phyloP scores from a whole-genome alignment of 1,139 yeast species.

The Nakaseomyces uthaithaninus region DNA sequence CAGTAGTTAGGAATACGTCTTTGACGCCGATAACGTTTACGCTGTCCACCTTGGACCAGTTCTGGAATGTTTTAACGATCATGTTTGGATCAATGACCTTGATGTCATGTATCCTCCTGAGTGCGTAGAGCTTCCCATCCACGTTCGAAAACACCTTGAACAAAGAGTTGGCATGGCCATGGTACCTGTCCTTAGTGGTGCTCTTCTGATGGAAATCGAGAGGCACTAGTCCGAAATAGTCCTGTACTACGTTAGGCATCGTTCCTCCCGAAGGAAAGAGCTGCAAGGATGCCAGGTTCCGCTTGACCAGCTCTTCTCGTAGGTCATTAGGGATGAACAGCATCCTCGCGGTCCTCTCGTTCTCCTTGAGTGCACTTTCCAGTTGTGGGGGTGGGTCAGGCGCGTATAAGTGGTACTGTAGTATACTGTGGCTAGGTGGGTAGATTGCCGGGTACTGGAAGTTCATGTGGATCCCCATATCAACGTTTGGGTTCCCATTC shows the following conservation, averaged over 20 bases:
- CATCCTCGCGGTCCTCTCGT: conserved; percentile 60
- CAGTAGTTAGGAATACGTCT: conserved; percentile 82
- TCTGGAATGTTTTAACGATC: conserved; percentile 39
- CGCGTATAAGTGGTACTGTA: conserved; percentile 83
- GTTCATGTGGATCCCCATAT: conserved; percentile 7
- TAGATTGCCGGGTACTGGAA: conserved; percentile 27
- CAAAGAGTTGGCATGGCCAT: conserved; percentile 50
- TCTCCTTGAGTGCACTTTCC: conserved; percentile 49
- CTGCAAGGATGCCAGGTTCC: conserved; percentile 76
- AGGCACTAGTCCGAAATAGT: conserved; percentile 81
- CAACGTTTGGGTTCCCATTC: conserved; percentile 1
- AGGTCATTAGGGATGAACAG: conserved; percentile 67
- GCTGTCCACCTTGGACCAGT: conserved; percentile 44
- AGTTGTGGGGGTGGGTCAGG: conserved; percentile 79
- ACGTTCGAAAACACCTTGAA: conserved; percentile 73
- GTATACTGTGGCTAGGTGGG: conserved; percentile 37
- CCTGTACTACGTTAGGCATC: conserved; percentile 48
- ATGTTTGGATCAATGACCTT: conserved; percentile 51
- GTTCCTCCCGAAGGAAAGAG: conserved; percentile 34
- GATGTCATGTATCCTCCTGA: conserved; percentile 65
- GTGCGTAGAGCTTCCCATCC: conserved; percentile 71
- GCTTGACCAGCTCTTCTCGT: conserved; percentile 62
- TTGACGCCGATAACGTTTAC: conserved; percentile 59
- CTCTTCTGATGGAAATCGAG: conserved; percentile 54
- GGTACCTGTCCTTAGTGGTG: conserved; percentile 41